Percentiles rank a stretch among this genome's conserved stretches.
phyloP scores from a whole-genome alignment of 495 filamentous ascomycete genomes.

The Daldinia loculata region DNA sequence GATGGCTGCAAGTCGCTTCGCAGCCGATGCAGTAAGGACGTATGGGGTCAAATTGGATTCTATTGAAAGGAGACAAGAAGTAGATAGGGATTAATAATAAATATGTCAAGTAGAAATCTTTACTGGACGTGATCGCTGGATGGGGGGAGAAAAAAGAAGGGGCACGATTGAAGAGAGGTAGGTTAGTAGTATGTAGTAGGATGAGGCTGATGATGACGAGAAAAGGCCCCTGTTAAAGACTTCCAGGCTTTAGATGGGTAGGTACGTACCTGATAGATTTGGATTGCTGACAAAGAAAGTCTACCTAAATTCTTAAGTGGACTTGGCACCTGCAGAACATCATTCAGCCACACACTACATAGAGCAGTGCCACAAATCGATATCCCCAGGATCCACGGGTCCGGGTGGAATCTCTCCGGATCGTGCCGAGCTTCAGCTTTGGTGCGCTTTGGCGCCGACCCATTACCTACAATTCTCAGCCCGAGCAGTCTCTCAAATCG shows the following conservation, averaged over 20 bases:
- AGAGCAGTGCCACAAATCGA: background rate
- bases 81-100: slow-evolving; percentile 15
- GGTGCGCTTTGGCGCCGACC: background rate
- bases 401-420: slow-evolving; percentile 8
- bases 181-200: too few species aligned
- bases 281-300: background rate
- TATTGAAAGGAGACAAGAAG: background rate
- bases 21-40: background rate
- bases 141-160: slow-evolving; percentile 2
- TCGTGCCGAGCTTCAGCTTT: slow-evolving; percentile 21
- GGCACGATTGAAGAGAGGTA: background rate
- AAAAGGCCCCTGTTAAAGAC: background rate
- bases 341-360: background rate
- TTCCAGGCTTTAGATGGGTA: slow-evolving; percentile 1
- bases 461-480: slow-evolving; percentile 8
- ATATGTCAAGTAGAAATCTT: slow-evolving; percentile 5
- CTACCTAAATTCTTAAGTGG: background rate
- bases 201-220: slow-evolving; percentile 37
- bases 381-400: too few species aligned
- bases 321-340: too few species aligned
- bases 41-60: background rate
- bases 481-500: slow-evolving; percentile 3
- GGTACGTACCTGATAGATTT: background rate
- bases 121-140: slow-evolving; percentile 1
- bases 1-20: slow-evolving; percentile 8